Evolutionary conservation across 768 basidiomycete species (phyloP).

Genomic region (Suillus sp.): DNA sequence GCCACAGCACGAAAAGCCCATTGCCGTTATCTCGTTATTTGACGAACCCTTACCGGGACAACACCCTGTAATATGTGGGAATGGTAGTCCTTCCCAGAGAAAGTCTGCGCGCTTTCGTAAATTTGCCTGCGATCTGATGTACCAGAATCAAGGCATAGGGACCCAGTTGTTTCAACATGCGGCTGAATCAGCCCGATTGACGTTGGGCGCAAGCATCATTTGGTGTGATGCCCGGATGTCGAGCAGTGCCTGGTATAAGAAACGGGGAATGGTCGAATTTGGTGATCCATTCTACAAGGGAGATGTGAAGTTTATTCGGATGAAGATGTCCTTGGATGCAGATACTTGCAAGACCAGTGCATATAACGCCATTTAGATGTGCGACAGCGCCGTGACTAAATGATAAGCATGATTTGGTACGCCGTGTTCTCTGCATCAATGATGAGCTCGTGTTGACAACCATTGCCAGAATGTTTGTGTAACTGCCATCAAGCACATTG

Average conservation of each 20-base stretch:
- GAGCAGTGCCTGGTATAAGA: constrained; percentile 51
- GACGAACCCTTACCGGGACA: constrained; percentile 39
- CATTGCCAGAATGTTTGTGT: background rate
- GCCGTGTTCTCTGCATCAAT: background rate
- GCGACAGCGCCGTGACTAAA: background rate
- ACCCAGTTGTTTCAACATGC: constrained; percentile 47
- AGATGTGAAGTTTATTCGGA: constrained; percentile 55
- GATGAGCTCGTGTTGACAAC: background rate
- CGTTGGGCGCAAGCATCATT: constrained; percentile 42
- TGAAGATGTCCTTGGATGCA: constrained; percentile 40
- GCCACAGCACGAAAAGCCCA: constrained; percentile 34
- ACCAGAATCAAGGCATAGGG: constrained; percentile 57
- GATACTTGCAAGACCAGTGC: constrained; percentile 1
- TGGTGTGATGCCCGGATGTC: constrained; percentile 63
- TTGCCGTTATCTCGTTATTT: constrained; percentile 62
- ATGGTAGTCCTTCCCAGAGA: constrained; percentile 9
- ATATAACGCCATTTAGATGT: constrained; percentile 8
- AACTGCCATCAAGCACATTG: background rate
- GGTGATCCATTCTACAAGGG: constrained; percentile 56
- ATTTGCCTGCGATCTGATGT: constrained; percentile 56
- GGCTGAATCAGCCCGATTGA: constrained; percentile 41
- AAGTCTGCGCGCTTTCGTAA: constrained; percentile 54
- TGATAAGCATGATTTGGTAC: background rate
- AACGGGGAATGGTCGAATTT: constrained; percentile 51
- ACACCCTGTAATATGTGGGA: background rate